phyloP scores from a whole-genome alignment of 345 rosid species.

The Rubroshorea leprosula region DNA sequence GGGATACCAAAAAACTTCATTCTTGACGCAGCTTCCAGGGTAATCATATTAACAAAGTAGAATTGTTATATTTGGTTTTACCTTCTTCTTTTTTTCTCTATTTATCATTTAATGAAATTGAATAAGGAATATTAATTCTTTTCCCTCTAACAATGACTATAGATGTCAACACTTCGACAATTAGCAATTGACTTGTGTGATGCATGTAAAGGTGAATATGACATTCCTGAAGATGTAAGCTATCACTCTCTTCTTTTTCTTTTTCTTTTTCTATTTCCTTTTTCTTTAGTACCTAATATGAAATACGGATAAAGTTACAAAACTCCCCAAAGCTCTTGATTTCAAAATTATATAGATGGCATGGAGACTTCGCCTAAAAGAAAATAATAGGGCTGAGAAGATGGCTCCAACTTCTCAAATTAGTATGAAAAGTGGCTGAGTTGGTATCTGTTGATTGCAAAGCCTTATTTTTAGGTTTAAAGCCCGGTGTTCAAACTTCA shows the following conservation, averaged over 20 bases:
- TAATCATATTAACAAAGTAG: conserved; percentile 16
- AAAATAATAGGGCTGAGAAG: too few relatives aligned
- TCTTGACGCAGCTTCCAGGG: conserved; percentile 57
- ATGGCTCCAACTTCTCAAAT: background rate
- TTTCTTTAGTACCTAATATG: too few relatives aligned
- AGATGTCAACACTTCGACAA: conserved; percentile 70
- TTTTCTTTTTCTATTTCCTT: background rate
- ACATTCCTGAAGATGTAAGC: conserved; percentile 64
- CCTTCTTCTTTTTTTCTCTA: background rate
- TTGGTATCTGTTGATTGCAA: background rate
- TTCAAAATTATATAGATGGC: too few relatives aligned
- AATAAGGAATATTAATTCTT: conserved; percentile 3
- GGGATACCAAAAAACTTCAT: conserved; percentile 56
- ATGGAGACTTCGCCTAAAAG: too few relatives aligned
- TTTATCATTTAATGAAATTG: background rate
- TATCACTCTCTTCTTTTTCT: background rate
- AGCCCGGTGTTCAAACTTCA: too few relatives aligned
- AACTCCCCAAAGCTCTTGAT: too few relatives aligned
- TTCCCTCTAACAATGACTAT: conserved; percentile 6
- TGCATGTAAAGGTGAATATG: conserved; percentile 56
- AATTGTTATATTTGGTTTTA: conserved; percentile 10
- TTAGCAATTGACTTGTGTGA: conserved; percentile 67
- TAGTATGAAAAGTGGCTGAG: too few relatives aligned
- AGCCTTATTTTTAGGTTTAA: background rate
- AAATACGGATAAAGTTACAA: too few relatives aligned